A percentile compares a stretch with the other conserved stretches of the same genome.
These are phyloP conservation scores for Arabidopsis hybrid DNA, from an alignment of 441 rosid species.

Conservation along the genomic window DNA sequence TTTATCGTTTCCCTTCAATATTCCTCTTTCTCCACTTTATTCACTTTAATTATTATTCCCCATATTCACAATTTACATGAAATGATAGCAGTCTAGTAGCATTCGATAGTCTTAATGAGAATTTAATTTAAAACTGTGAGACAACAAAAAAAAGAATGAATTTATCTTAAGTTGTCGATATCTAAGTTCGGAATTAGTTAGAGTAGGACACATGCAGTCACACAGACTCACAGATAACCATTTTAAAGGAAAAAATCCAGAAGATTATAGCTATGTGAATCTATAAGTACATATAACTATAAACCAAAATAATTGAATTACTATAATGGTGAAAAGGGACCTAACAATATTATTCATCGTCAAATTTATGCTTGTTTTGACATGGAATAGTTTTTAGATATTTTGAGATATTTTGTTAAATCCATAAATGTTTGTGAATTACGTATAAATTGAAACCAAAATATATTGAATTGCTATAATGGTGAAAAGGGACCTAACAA, in stretches of 20 bases:
- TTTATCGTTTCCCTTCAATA: conserved; percentile 39
- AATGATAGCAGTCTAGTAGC: background rate
- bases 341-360: conserved; percentile 18
- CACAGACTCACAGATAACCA: background rate
- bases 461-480: conserved; percentile 17
- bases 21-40: conserved; percentile 38
- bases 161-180: background rate
- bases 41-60: conserved; percentile 32
- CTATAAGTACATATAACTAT: background rate
- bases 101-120: background rate
- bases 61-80: background rate
- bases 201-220: background rate
- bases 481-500: conserved; percentile 28
- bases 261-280: background rate
- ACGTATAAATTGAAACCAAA: background rate
- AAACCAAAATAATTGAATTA: conserved; percentile 7
- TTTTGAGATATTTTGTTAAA: conserved; percentile 22
- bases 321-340: conserved; percentile 27
- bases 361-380: conserved; percentile 1
- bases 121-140: too few relatives aligned
- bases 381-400: conserved; percentile 9
- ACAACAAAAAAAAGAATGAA: background rate
- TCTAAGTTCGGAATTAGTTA: background rate
- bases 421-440: conserved; percentile 3
- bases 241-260: background rate